These are phyloP conservation scores for Lactarius vividus DNA, from an alignment of 768 basidiomycete genomes.

Conservation along the genomic window DNA sequence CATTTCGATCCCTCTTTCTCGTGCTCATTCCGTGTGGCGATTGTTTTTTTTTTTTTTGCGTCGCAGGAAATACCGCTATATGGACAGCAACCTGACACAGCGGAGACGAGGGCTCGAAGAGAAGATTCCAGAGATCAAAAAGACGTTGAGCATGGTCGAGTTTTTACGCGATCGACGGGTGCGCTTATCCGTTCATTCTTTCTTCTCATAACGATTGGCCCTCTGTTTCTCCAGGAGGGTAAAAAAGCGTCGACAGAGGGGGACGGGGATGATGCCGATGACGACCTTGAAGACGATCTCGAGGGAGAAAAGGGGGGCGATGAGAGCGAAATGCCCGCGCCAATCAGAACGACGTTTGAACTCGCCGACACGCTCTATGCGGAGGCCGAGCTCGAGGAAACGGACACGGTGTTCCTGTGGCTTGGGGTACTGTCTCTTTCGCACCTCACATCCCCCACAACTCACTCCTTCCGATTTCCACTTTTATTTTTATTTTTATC, in stretches of 20 bases:
- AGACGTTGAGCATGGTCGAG: conserved; percentile 88
- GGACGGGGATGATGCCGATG: conserved; percentile 21
- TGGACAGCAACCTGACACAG: conserved; percentile 85
- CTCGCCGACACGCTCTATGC: conserved; percentile 94
- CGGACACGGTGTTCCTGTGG: conserved; percentile 92
- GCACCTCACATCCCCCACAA: neutral
- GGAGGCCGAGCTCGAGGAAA: conserved; percentile 83
- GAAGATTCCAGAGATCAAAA: conserved; percentile 95
- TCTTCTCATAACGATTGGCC: conserved; percentile 7
- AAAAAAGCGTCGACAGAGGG: conserved; percentile 45
- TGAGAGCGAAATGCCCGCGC: conserved; percentile 43
- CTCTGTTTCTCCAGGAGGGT: conserved; percentile 49
- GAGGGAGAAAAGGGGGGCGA: conserved; percentile 58
- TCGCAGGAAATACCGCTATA: conserved; percentile 95
- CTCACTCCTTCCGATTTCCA: neutral
- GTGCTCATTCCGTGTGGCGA: neutral
- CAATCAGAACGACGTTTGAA: conserved; percentile 85
- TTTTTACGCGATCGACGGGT: conserved; percentile 72
- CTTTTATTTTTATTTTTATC: neutral
- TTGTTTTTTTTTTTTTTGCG: conserved; percentile 28
- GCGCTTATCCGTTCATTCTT: conserved; percentile 31
- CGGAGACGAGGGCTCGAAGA: conserved; percentile 78
- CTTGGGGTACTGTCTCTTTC: conserved; percentile 67
- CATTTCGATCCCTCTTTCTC: conserved; percentile 34
- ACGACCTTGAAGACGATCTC: conserved; percentile 45